Percentiles rank a stretch among this genome's conserved stretches.
These are phyloP conservation scores for Curvularia eragrostidis DNA, from an alignment of 2,329 filamentous ascomycete species.

Conservation along the genomic window DNA sequence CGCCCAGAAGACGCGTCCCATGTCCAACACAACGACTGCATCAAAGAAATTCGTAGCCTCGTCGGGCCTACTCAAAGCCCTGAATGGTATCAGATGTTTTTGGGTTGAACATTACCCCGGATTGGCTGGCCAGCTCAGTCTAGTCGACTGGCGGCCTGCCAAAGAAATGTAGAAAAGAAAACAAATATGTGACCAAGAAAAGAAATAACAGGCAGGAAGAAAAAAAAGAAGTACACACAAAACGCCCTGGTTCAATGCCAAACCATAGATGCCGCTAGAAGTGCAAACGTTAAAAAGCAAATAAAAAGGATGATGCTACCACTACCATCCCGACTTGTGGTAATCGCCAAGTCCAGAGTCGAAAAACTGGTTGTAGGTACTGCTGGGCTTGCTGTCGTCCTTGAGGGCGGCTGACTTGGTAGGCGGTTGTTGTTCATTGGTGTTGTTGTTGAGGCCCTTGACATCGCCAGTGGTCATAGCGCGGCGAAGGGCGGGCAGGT, in stretches of 20 bases:
- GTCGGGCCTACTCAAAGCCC: conserved; percentile 44
- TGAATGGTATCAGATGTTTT: conserved; percentile 46
- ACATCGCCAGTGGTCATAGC: conserved; percentile 74
- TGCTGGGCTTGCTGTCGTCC: conserved; percentile 69
- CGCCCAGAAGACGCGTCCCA: conserved; percentile 37
- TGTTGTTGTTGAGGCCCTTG: conserved; percentile 85
- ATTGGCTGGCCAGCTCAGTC: conserved; percentile 27
- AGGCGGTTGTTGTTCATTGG: conserved; percentile 30
- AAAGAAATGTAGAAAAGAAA: conserved; percentile 22
- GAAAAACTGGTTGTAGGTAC: conserved; percentile 80
- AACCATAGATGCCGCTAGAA: conserved; percentile 48
- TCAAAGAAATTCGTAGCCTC: conserved; percentile 50
- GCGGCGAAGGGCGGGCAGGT: conserved; percentile 42
- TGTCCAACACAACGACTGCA: conserved; percentile 36
- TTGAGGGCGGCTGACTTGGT: conserved; percentile 62
- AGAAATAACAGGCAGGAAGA: neutral
- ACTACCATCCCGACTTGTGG: conserved; percentile 83
- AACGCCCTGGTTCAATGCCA: conserved; percentile 45
- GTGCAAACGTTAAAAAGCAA: conserved; percentile 34
- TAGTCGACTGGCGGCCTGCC: conserved; percentile 15
- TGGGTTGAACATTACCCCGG: conserved; percentile 41
- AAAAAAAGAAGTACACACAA: conserved; percentile 16
- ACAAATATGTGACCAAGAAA: conserved; percentile 4
- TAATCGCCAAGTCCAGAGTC: conserved; percentile 75
- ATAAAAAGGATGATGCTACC: conserved; percentile 8